These are phyloP conservation scores for Saturnispora dispora DNA, from an alignment of 805 yeast genomes.

Conservation along the genomic window DNA sequence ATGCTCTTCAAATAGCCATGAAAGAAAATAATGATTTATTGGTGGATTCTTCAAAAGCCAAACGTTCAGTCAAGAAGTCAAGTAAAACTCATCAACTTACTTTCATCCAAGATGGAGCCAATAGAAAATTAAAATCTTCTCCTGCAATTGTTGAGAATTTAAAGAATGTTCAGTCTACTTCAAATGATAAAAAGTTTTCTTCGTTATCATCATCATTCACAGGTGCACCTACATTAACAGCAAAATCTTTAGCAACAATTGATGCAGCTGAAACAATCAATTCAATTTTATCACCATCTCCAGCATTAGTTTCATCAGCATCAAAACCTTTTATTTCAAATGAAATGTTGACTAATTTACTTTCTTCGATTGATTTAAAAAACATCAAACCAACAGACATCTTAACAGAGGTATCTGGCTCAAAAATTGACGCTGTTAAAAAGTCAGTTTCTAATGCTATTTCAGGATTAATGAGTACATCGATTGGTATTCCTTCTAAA, in stretches of 20 bases:
- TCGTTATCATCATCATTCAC: background rate
- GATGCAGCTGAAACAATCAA: background rate
- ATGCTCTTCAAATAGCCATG: slow-evolving; percentile 70
- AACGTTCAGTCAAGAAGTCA: background rate
- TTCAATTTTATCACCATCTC: background rate
- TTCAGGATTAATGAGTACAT: slow-evolving; percentile 6
- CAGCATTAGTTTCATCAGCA: background rate
- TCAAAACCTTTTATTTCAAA: slow-evolving; percentile 3
- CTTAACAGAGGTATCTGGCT: slow-evolving; percentile 3
- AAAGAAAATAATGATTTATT: slow-evolving; percentile 41
- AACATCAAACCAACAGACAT: slow-evolving; percentile 5
- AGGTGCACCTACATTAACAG: background rate
- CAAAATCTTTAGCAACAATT: background rate
- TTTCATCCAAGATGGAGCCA: slow-evolving; percentile 8
- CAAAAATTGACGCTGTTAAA: slow-evolving; percentile 10
- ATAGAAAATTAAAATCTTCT: slow-evolving; percentile 2
- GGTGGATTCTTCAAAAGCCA: slow-evolving; percentile 17
- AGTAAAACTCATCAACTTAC: slow-evolving; percentile 1
- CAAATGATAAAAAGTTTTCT: background rate
- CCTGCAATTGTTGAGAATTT: background rate
- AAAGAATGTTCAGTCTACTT: background rate
- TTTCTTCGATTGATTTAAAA: slow-evolving; percentile 9
- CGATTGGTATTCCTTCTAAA: background rate
- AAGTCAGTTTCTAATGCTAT: slow-evolving; percentile 11
- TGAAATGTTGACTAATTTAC: slow-evolving; percentile 8